A percentile compares a stretch with the other conserved stretches of the same genome.
phyloP scores from a whole-genome alignment of 495 filamentous ascomycete species.

The Parathielavia hyrcaniae region DNA sequence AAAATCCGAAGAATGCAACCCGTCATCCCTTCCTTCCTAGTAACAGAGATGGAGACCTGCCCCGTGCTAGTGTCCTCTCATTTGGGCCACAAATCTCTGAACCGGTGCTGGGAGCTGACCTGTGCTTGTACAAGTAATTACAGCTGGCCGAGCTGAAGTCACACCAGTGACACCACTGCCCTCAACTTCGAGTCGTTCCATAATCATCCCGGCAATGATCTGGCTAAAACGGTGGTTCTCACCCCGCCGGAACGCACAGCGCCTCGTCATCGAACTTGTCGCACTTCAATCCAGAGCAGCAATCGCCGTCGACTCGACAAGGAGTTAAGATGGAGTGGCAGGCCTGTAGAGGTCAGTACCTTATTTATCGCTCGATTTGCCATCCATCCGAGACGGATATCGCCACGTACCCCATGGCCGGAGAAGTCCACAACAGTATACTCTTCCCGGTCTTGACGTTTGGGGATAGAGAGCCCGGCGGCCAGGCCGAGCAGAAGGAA shows the following conservation, averaged over 20 bases:
- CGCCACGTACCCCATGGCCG: background rate
- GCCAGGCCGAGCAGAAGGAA: conserved; percentile 14
- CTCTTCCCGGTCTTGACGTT: background rate
- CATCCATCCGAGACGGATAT: background rate
- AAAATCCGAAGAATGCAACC: too few species aligned
- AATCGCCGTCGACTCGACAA: conserved; percentile 10
- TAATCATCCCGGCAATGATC: too few species aligned
- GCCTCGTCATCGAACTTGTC: conserved; percentile 7
- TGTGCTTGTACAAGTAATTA: too few species aligned
- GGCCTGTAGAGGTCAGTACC: conserved; percentile 3
- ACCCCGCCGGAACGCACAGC: conserved; percentile 13
- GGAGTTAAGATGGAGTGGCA: conserved; percentile 13
- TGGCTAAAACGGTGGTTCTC: background rate
- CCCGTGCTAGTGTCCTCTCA: too few species aligned
- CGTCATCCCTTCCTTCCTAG: too few species aligned
- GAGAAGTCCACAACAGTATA: background rate
- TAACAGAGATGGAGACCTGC: too few species aligned
- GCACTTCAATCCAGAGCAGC: conserved; percentile 10
- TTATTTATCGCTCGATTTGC: too few species aligned
- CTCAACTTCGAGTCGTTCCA: too few species aligned
- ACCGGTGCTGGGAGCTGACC: too few species aligned
- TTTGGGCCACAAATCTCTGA: too few species aligned
- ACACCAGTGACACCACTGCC: too few species aligned
- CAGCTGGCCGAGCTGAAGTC: too few species aligned
- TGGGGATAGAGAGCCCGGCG: conserved; percentile 6